Base-by-base conservation (phyloP, 2,329 filamentous ascomycete species). In the Nectriaceae sp. region DNA sequence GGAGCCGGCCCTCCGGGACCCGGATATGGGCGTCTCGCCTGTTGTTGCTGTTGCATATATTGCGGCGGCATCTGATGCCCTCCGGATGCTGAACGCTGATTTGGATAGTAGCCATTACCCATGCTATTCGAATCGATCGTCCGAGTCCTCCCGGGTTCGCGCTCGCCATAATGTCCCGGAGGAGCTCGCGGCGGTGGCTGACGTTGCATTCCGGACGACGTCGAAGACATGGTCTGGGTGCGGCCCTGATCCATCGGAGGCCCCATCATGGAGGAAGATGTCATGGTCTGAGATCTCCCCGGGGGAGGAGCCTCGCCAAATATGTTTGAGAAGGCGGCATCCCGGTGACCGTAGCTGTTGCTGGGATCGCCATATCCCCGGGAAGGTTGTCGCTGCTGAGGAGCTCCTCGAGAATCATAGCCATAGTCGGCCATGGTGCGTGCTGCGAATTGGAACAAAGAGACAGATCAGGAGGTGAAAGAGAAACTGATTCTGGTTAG, bases 211-310 rank as follows among this genome's bases (percentile, higher is more conserved):
- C 61, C 65, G 40, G 71, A 72, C 44, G 69, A 66, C 52, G 60
- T 66, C 21, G 83, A 85, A 37, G 80, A 83, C 85, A 90, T 89
- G 50, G 90, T 95, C 57, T 90, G 86, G 40, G 90, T 90, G 61
- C 92, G 84, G 59, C 88, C 89, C 43, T 74, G 73, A 46, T 76
- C 64, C 67, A 76, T 75, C 61, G 74, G 69, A 41, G 76, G 72
- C 47, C 82, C 83, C 50, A 72, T 65, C 36, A 39, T 39, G 37
- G 87, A 80, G 56, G 90, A 86, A 47, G 89, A 91, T 55, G 87
- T 94, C 91, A 97, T 97, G 21, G 93, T 97, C 66, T 97, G 92
- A 49, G 92, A 95, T 69, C 94, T 87, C 49, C 93, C 93, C 39
- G 89, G 84, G 40, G 90, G 90, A 56, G 90, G 91, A 56, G 89